Evolutionary conservation across 139 green algal species (phyloP), one percentile per base, ranked within the genome.

Genomic region (Picocystis salinarum): DNA sequence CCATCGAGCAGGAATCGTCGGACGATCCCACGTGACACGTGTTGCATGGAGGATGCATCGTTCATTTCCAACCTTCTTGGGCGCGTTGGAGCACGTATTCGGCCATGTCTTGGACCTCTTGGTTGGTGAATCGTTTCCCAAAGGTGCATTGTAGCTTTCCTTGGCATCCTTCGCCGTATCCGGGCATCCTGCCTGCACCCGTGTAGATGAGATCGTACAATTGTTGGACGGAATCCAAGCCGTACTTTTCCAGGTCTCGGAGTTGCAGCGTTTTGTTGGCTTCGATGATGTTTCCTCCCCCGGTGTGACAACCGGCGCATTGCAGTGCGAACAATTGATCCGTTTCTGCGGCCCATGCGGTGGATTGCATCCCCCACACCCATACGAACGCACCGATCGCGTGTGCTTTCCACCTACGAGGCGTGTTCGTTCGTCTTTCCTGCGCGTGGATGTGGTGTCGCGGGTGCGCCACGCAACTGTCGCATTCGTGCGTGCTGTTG

Each of bases 141-240:
- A 89, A 89, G 0, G 77, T 88, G 53, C 77, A 89, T 42, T 76
- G 20, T 50, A 82, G 72, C 65, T 59, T 64, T 5, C 77, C 77
- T 4, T 71, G 50, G 48, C 79, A 91, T 2, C 75, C 50, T 23
- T 61, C 49, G 2, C 79, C 79, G 50, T 72, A 91, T 19, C 79
- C 79, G 5, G 76, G 76, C 77, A 88, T 88, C 31, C 73, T 73
- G 26, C 53, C 62, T 42, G 76, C 79, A n/a, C 77, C 77, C 2
- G 17, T 46, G 52, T 86, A 83, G 1, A 81, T 73, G 17, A 88
- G 36, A 19, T 64, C 42, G 49, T 78, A 86, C 11, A 88, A 45
- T 4, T 55, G 50, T 19, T 77, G 59, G 7, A 46, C 39, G 24
- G 57, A 46, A n/a, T 44, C 52, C 1, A 61, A 31, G 1, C 59